Evolutionary conservation across 169 alveolate species (phyloP).

Genomic region (Plasmodium yoelii): DNA sequence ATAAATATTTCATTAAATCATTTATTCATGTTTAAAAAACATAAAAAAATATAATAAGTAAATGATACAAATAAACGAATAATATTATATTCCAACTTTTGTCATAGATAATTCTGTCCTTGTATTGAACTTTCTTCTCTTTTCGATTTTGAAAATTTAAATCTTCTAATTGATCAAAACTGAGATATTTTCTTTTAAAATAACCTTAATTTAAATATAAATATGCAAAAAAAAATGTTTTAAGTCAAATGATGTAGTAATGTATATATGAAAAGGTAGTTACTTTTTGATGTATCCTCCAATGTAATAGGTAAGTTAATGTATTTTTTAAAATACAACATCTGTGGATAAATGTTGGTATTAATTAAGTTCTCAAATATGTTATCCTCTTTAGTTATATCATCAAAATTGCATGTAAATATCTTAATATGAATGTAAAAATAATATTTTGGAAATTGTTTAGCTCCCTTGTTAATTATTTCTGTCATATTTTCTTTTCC

Average conservation of each 20-base stretch:
- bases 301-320: conserved; percentile 60
- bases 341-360: conserved; percentile 66
- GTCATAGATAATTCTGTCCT: conserved; percentile 37
- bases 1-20: conserved; percentile 1
- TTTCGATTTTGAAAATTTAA: conserved; percentile 14
- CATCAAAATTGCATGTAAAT: conserved; percentile 59
- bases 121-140: not conserved
- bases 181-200: conserved; percentile 64
- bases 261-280: not conserved
- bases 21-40: not conserved
- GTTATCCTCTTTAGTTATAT: conserved; percentile 18
- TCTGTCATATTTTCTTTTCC: conserved; percentile 51
- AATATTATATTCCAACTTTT: conserved; percentile 41
- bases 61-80: conserved; percentile 10
- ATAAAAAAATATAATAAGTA: not conserved
- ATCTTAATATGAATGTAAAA: conserved; percentile 69
- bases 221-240: not conserved
- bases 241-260: not conserved
- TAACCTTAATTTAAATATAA: conserved; percentile 56
- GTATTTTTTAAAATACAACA: conserved; percentile 63
- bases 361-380: conserved; percentile 59
- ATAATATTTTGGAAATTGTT: conserved; percentile 36
- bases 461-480: conserved; percentile 11
- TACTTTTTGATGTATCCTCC: conserved; percentile 76
- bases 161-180: conserved; percentile 66